phyloP scores from a whole-genome alignment of 1,284 basidiomycete species.

The Coniferiporia sulphurascens region DNA sequence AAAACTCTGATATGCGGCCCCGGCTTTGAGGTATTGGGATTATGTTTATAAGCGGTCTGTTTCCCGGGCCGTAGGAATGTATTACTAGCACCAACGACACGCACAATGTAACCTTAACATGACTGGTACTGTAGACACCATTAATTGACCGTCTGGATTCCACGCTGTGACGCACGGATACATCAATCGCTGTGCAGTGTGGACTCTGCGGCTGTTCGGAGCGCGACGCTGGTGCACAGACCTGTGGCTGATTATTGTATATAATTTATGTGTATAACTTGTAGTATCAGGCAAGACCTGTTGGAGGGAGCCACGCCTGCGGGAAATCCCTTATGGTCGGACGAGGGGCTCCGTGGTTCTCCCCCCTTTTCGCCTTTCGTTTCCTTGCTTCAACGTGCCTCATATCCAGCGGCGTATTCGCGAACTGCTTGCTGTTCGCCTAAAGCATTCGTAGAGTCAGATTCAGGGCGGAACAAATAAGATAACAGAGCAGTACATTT shows the following conservation, averaged over 20 bases:
- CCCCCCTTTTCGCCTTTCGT: conserved; percentile 10
- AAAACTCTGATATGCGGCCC: background rate
- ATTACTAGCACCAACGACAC: conserved; percentile 11
- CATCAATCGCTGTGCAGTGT: background rate
- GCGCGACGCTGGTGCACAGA: background rate
- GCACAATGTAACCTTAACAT: background rate
- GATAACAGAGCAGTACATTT: conserved; percentile 54
- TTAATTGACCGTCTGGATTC: no score
- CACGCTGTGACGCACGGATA: no score
- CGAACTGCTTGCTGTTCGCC: conserved; percentile 3
- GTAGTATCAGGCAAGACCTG: background rate
- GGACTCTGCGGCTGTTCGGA: background rate
- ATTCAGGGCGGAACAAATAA: background rate
- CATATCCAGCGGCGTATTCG: conserved; percentile 12
- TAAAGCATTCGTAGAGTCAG: conserved; percentile 9
- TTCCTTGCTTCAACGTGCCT: conserved; percentile 12
- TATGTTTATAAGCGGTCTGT: conserved; percentile 5
- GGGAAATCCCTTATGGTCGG: conserved; percentile 14
- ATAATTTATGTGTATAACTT: background rate
- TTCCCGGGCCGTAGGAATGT: background rate
- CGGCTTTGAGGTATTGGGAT: conserved; percentile 2
- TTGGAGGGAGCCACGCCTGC: conserved; percentile 10
- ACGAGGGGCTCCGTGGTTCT: background rate
- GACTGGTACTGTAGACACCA: background rate
- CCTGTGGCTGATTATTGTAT: background rate